Base-by-base conservation (phyloP, 305 asterid genomes). In the Plantago lanceolata region DNA sequence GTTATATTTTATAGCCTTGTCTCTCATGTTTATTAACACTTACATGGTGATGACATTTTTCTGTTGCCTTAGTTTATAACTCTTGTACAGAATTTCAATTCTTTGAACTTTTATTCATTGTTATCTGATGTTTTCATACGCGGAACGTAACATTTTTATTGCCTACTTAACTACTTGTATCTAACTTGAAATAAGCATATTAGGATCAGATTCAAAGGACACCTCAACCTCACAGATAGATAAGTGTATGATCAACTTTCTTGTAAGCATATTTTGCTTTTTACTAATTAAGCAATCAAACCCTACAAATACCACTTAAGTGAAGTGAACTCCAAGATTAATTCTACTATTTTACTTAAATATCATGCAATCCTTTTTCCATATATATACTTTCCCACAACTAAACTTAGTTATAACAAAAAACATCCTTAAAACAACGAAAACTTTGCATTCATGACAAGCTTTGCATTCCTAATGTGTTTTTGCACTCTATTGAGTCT, bases 321-420 rank as follows among this genome's bases (percentile, higher is more conserved):
- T 88, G 79, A 76, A 85, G 84, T 88, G 71, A 84, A 85, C 89
- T 88, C 96, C 88, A 85, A 84, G 84, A 73, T 64, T 73, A 69
- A 51, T 44, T 28, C 37, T 54, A n/a, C 15, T 29, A 48, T 76
- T 55, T 57, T 65, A 69, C 86, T 76, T 78, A 59, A 59, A 57
- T 68, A 64, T 37, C 61, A 40, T 70, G 74, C 82, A 73, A 75
- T 35, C 74, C 61, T 44, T 33, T 44, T 33, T 16, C 59, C 35
- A 60, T 53, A 63, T 53, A 63, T 61, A 72, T 63, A 71, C 44
- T 8, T 26, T 56, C 49, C 31, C 59, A 48, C 29, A 15, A 52
- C 49, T 48, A 59, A 24, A 18, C 50, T 19, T 31, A 35, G 17
- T 14, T 15, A 31, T 14, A 68, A 61, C 37, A 20, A 31, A 19